Evolutionary conservation across 106 monocot genomes (phyloP), one percentile per base, ranked within the genome.

Genomic region (Dioscorea dumetorum): DNA sequence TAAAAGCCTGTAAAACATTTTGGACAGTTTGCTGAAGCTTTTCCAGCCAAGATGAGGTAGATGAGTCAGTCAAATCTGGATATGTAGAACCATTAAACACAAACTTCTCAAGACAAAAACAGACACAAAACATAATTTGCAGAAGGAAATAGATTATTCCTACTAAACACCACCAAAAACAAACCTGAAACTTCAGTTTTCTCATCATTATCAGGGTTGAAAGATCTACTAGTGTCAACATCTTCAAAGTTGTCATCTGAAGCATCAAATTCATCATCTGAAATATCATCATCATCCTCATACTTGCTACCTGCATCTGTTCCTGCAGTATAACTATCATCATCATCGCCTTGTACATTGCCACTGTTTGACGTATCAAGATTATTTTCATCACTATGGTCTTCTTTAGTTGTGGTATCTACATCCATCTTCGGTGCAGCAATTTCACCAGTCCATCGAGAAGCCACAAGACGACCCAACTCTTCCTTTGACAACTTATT

Each of bases 381-480:
- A 59, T 70, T 61, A 62, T 10, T 41, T 3, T 41, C 41, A 41
- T 22, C 59, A 54, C 67, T 73, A 66, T 76, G 67, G 52, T 59
- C 63, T 63, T 71, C 82, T 14, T 78, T 67, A 66, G 78, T 78
- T 49, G 65, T 59, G 58, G 58, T 70, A 60, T 51, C 72, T 49
- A 74, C 75, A 24, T 58, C 68, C 73, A 79, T 82, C 72, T 84
- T 72, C 66, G 57, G 32, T 71, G 83, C 73, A 67, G 67, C 22
- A 58, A 71, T 76, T 78, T 93, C 93, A 13, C 99, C 93, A 15
- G 93, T 99, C 99, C 99, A 99, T 16, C 99, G 90, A 73, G 99
- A 99, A 70, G 99, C 99, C 68, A 99, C 85, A 70, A 83, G 77
- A 61, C 99, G 93, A 20, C 99, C 99, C 60, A 99, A 71, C 64